A percentile compares a stretch with the other conserved stretches of the same genome.
Conservation (phyloP, 2,329 filamentous ascomycete species). For the Shiraia bambusicola region DNA sequence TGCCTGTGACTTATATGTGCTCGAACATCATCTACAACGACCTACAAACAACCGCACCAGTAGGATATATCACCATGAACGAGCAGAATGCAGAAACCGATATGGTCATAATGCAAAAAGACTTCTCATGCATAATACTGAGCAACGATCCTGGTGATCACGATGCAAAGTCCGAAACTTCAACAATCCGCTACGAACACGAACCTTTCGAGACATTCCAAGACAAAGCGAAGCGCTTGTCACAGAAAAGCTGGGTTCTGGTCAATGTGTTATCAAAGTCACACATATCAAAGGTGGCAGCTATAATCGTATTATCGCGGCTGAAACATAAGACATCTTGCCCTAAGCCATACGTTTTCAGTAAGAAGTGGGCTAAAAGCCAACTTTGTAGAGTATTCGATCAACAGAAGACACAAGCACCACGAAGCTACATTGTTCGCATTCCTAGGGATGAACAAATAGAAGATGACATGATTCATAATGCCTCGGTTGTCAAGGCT, state of each 20-base stretch:
- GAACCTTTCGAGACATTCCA: conserved; percentile 2
- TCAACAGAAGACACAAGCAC: too few species aligned
- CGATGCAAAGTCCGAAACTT: background rate
- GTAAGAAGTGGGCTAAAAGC: background rate
- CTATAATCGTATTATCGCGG: too few species aligned
- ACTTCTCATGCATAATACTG: background rate
- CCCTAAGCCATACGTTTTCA: background rate
- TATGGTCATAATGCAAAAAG: background rate
- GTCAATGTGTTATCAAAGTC: too few species aligned
- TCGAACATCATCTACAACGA: too few species aligned
- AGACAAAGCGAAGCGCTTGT: background rate
- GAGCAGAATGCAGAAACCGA: background rate
- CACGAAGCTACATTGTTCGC: background rate
- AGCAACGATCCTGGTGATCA: background rate
- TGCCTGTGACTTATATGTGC: too few species aligned
- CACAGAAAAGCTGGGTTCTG: background rate
- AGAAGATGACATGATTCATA: background rate
- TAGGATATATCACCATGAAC: too few species aligned
- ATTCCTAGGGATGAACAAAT: background rate
- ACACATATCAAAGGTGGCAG: too few species aligned
- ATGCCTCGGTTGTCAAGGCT: background rate
- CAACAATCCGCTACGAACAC: background rate
- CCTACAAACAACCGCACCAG: too few species aligned
- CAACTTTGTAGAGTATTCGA: background rate
- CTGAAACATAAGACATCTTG: background rate